A percentile compares a stretch with the other conserved stretches of the same genome.
Evolutionary conservation across 2,329 filamentous ascomycete species (phyloP).

Genomic region (Colletotrichum sublineola): DNA sequence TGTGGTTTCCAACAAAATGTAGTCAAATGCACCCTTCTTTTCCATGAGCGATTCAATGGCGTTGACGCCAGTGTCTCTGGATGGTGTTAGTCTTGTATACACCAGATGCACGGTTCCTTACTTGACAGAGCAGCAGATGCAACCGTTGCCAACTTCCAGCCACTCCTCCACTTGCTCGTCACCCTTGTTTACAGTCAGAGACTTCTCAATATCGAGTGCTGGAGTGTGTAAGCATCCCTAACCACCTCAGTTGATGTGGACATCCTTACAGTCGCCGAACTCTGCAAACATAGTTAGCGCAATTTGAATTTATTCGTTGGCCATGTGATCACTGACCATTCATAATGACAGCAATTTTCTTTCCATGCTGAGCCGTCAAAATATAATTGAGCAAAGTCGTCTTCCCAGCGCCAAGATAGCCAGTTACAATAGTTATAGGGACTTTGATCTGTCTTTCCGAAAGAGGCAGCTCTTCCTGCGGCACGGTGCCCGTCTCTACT

Average conservation of each 20-base stretch:
- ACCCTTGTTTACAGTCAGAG: conserved; percentile 88
- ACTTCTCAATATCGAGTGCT: conserved; percentile 97
- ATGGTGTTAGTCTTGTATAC: neutral
- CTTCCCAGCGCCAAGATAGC: conserved; percentile 95
- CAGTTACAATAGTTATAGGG: conserved; percentile 88
- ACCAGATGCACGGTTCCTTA: conserved; percentile 52
- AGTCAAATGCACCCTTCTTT: conserved; percentile 93
- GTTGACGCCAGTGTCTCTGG: conserved; percentile 88
- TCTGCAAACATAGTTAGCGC: conserved; percentile 63
- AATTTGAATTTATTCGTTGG: neutral
- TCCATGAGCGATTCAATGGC: conserved; percentile 97
- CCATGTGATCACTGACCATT: conserved; percentile 70
- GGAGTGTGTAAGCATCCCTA: conserved; percentile 22
- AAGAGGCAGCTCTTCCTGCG: conserved; percentile 55
- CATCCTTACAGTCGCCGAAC: conserved; percentile 80
- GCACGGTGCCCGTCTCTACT: conserved; percentile 59
- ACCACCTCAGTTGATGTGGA: conserved; percentile 6
- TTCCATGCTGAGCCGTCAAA: conserved; percentile 92
- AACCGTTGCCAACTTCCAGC: conserved; percentile 96
- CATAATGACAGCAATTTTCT: conserved; percentile 97
- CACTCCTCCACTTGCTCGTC: conserved; percentile 90
- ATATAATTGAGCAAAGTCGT: conserved; percentile 97
- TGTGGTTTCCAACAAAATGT: conserved; percentile 96
- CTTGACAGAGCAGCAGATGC: conserved; percentile 98
- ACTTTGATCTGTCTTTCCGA: conserved; percentile 73